Evolutionary conservation across 176 grass and related monocot species (phyloP).

Genomic region (Tillandsia leiboldiana): DNA sequence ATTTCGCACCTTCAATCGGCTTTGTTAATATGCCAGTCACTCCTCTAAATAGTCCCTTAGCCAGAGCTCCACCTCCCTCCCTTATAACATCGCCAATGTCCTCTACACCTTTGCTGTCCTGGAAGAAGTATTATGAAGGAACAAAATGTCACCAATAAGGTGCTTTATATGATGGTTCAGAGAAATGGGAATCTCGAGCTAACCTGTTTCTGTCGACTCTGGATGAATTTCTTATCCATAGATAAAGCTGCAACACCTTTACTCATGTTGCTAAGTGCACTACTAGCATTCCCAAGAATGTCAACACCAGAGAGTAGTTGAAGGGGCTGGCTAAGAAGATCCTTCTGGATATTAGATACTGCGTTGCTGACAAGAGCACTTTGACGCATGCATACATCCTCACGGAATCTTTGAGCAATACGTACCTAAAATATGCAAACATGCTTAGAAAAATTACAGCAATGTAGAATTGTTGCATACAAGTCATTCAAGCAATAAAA

Average conservation of each 20-base stretch:
- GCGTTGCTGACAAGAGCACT: constrained; percentile 71
- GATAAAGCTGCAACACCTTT: constrained; percentile 96
- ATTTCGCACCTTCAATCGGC: constrained; percentile 94
- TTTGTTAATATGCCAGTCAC: constrained; percentile 97
- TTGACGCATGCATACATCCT: constrained; percentile 87
- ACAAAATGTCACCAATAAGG: not conserved
- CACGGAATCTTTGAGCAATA: constrained; percentile 70
- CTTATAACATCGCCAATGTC: constrained; percentile 94
- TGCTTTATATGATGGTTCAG: not conserved
- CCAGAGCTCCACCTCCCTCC: constrained; percentile 92
- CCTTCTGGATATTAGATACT: constrained; percentile 82
- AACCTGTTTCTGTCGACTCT: constrained; percentile 79
- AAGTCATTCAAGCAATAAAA: too few species aligned
- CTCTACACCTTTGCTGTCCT: constrained; percentile 99
- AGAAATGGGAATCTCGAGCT: not conserved
- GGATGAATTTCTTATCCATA: constrained; percentile 99
- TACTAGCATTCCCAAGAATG: constrained; percentile 98
- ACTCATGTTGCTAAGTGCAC: constrained; percentile 96
- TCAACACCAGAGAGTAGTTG: constrained; percentile 96
- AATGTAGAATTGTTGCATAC: too few species aligned
- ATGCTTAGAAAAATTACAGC: not conserved
- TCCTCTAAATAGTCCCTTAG: constrained; percentile 94
- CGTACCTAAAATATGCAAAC: constrained; percentile 46
- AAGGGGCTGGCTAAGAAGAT: constrained; percentile 94
- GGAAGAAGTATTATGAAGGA: constrained; percentile 5